These are phyloP conservation scores for Westerdykella aurantiaca DNA, from an alignment of 2,329 filamentous ascomycete species.

Conservation along the genomic window DNA sequence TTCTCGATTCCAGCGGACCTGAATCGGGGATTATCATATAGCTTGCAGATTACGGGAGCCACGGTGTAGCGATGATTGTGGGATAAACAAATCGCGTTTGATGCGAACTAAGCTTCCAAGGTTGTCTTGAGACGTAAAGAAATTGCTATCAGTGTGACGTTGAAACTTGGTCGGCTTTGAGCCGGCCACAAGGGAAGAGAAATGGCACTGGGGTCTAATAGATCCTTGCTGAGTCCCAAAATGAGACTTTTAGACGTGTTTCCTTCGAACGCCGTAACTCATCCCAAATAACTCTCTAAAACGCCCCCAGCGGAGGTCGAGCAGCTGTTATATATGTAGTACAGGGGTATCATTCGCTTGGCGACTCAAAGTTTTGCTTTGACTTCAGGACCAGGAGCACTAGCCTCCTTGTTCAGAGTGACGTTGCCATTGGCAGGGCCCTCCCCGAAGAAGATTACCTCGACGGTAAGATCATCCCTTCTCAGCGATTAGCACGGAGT, in stretches of 20 bases:
- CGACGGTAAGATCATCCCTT: constrained; percentile 91
- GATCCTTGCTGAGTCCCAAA: no score
- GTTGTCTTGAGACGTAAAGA: neutral
- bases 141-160: no score
- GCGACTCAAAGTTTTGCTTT: neutral
- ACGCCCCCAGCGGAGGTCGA: no score
- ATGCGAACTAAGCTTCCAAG: neutral
- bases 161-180: no score
- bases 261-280: no score
- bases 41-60: constrained; percentile 15
- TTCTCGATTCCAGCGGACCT: constrained; percentile 13
- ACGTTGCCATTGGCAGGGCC: constrained; percentile 70
- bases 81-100: neutral
- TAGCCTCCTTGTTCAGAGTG: constrained; percentile 80
- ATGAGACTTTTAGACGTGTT: no score
- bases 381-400: constrained; percentile 50
- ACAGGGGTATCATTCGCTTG: neutral
- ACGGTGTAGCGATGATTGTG: constrained; percentile 5
- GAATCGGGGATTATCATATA: constrained; percentile 14
- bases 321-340: no score
- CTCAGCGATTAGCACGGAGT: constrained; percentile 15
- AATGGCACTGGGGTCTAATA: no score
- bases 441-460: constrained; percentile 97
- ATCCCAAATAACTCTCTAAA: no score
- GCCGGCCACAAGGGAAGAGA: no score